Conservation (phyloP, 2,329 filamentous ascomycete genomes). For the Lecanicillium sp. region DNA sequence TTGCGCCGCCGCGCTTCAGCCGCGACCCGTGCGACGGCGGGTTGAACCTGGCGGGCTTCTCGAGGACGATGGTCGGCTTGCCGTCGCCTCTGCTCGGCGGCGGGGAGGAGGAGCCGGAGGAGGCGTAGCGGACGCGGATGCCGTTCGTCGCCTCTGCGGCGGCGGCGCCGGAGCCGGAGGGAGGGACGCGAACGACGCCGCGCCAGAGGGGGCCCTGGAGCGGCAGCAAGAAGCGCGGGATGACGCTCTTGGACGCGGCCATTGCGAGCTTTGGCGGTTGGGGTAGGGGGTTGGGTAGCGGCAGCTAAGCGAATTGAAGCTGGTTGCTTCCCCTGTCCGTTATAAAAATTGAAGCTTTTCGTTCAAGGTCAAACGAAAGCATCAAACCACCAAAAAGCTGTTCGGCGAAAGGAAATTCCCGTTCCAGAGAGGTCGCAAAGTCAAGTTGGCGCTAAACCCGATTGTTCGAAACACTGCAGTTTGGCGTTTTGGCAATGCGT, state of each 20-base stretch:
- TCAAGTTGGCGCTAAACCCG: neutral
- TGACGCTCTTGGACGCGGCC: constrained; percentile 45
- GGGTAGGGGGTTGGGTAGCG: neutral
- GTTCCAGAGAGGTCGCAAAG: neutral
- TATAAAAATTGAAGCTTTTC: neutral
- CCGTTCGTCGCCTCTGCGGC: too few relatives aligned
- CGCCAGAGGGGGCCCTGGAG: constrained; percentile 53
- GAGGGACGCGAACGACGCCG: constrained; percentile 27
- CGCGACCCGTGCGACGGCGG: constrained; percentile 83
- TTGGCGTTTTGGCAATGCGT: too few relatives aligned
- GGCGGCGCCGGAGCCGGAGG: constrained; percentile 28
- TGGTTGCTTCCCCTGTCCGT: neutral
- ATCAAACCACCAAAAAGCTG: neutral
- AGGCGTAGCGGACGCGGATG: constrained; percentile 31
- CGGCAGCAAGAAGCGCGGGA: constrained; percentile 64
- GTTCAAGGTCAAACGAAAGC: neutral
- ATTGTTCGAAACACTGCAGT: neutral
- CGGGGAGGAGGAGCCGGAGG: constrained; percentile 15
- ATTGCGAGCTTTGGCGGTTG: constrained; percentile 24
- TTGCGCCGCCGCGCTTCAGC: constrained; percentile 44
- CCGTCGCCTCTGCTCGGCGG: constrained; percentile 13
- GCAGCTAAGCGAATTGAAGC: neutral
- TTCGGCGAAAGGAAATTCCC: constrained; percentile 13
- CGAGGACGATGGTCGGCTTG: constrained; percentile 63
- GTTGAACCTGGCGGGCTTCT: constrained; percentile 83